Conservation (phyloP, 2,329 filamentous ascomycete genomes). For the Phialophora verrucosa region DNA sequence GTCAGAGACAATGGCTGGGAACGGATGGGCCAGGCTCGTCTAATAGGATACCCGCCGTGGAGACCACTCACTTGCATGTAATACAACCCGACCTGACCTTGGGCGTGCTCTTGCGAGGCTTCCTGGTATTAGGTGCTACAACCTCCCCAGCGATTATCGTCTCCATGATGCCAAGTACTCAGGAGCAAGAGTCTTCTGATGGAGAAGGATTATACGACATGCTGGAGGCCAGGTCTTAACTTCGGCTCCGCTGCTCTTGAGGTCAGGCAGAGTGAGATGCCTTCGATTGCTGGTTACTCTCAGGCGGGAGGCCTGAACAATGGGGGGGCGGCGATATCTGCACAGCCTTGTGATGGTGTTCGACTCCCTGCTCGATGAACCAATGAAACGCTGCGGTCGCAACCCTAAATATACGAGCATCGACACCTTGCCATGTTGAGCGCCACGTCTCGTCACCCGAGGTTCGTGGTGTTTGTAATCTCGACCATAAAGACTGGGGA, state of each 20-base stretch:
- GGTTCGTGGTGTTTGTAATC: not conserved
- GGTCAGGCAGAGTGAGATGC: not conserved
- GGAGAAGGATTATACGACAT: constrained; percentile 3
- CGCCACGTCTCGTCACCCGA: not conserved
- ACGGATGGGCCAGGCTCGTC: not conserved
- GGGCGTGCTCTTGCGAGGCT: constrained; percentile 23
- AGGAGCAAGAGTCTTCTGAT: not conserved
- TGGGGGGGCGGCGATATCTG: not conserved
- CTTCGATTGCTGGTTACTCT: not conserved
- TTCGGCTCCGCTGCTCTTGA: not conserved
- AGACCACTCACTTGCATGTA: constrained; percentile 33
- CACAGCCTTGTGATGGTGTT: constrained; percentile 4
- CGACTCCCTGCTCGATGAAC: not conserved
- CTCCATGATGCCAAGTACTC: not conserved
- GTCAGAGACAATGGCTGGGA: not conserved
- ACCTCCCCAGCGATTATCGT: not conserved
- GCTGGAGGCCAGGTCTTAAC: not conserved
- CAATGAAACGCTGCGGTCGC: not conserved
- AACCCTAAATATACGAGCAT: constrained; percentile 28
- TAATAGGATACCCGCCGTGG: not conserved
- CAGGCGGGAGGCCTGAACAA: constrained; percentile 3
- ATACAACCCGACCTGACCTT: constrained; percentile 33
- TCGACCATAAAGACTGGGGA: not conserved
- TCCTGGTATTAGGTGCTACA: not conserved
- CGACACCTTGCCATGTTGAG: not conserved